phyloP scores from a whole-genome alignment of 805 yeast species.

The Candida silvatica region DNA sequence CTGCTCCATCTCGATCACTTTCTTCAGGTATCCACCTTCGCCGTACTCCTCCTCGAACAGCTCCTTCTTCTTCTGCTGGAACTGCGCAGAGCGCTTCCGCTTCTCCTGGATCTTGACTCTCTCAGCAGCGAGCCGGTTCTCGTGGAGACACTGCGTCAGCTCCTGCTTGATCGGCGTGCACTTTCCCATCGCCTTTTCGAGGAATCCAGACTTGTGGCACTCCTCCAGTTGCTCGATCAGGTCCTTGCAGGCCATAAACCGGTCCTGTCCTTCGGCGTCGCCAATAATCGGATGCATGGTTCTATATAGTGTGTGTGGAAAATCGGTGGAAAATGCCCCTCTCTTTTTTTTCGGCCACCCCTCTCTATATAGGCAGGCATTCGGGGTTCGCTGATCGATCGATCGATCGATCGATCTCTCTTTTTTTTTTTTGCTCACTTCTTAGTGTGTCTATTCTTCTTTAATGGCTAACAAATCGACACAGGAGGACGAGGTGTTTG shows the following conservation, averaged over 20 bases:
- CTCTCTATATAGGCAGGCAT: too few relatives aligned
- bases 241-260: slow-evolving; percentile 54
- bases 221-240: slow-evolving; percentile 82
- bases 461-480: too few relatives aligned
- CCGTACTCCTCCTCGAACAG: slow-evolving; percentile 76
- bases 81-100: slow-evolving; percentile 44
- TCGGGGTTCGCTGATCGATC: too few relatives aligned
- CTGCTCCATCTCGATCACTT: slow-evolving; percentile 49
- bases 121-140: slow-evolving; percentile 58
- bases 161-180: slow-evolving; percentile 83
- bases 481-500: slow-evolving; percentile 69
- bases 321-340: too few relatives aligned
- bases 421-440: not conserved
- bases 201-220: slow-evolving; percentile 68
- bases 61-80: slow-evolving; percentile 50
- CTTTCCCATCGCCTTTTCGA: slow-evolving; percentile 66
- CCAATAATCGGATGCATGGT: too few relatives aligned
- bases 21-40: slow-evolving; percentile 59
- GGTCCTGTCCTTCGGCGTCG: too few relatives aligned
- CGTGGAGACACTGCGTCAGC: slow-evolving; percentile 69
- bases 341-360: too few relatives aligned
- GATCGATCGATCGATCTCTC: too few relatives aligned
- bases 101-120: slow-evolving; percentile 46
- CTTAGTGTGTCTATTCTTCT: too few relatives aligned
- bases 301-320: too few relatives aligned